Evolutionary conservation across 2,329 filamentous ascomycete species (phyloP).

Genomic region (Clonostachys rosea): DNA sequence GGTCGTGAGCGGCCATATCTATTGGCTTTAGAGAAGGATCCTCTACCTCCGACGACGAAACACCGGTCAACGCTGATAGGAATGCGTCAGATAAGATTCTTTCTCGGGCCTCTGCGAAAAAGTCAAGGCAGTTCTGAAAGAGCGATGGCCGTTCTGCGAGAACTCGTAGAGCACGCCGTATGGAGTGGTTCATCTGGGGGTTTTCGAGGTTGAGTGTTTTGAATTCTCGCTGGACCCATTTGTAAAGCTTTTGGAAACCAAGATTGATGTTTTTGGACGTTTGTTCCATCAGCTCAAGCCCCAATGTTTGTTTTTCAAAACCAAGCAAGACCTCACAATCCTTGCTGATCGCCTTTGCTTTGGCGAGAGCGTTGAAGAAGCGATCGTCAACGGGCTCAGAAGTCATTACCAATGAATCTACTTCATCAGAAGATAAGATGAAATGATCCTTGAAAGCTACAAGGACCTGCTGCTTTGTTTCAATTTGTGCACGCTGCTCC

Average conservation of each 20-base stretch:
- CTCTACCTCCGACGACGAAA: slow-evolving; percentile 48
- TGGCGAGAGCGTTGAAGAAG: slow-evolving; percentile 74
- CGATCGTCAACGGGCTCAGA: slow-evolving; percentile 78
- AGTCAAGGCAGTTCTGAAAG: slow-evolving; percentile 91
- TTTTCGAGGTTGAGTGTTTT: slow-evolving; percentile 90
- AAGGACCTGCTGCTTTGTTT: slow-evolving; percentile 76
- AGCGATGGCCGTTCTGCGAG: slow-evolving; percentile 84
- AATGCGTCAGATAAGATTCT: slow-evolving; percentile 85
- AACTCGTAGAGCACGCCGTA: slow-evolving; percentile 78
- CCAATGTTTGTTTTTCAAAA: slow-evolving; percentile 82
- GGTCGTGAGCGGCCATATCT: slow-evolving; percentile 88
- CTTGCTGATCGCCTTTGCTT: slow-evolving; percentile 80
- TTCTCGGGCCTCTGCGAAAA: slow-evolving; percentile 87
- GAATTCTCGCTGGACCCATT: slow-evolving; percentile 93
- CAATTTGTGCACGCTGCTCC: slow-evolving; percentile 66
- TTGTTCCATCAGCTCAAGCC: slow-evolving; percentile 87
- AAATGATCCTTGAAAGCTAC: slow-evolving; percentile 79
- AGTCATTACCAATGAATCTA: slow-evolving; percentile 69
- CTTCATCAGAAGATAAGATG: slow-evolving; percentile 75
- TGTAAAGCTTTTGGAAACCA: slow-evolving; percentile 92
- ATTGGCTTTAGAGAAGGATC: slow-evolving; percentile 77
- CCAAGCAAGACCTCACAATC: slow-evolving; percentile 89
- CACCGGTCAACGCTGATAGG: slow-evolving; percentile 80
- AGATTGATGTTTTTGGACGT: slow-evolving; percentile 81
- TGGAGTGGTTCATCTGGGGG: slow-evolving; percentile 81